Conservation (phyloP, 192 early-diverging fungal species). For the Coemansia aciculifera region DNA sequence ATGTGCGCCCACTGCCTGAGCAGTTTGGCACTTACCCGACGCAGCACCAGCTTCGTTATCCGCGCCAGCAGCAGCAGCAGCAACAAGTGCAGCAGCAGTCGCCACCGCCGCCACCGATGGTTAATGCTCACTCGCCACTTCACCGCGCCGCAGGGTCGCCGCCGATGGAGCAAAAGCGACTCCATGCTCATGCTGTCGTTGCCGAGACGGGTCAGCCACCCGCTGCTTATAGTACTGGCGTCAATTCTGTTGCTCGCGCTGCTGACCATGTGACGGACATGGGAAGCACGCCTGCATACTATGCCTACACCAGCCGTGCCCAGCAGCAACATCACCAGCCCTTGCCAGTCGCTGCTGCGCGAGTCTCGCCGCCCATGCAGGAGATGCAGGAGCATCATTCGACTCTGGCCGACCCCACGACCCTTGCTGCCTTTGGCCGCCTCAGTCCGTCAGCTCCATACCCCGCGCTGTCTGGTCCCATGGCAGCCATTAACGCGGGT, state of each 20-base stretch:
- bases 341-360: slow-evolving; percentile 1
- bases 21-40: slow-evolving; percentile 7
- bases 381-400: slow-evolving; percentile 49
- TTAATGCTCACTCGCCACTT: slow-evolving; percentile 21
- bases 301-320: slow-evolving; percentile 11
- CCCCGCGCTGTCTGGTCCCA: slow-evolving; percentile 10
- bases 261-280: slow-evolving; percentile 34
- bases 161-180: slow-evolving; percentile 30
- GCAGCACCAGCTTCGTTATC: neutral
- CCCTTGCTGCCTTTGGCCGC: neutral
- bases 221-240: neutral
- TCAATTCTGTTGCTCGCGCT: slow-evolving; percentile 11
- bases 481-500: neutral
- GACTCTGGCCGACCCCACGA: slow-evolving; percentile 6
- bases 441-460: neutral
- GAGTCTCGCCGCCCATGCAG: slow-evolving; percentile 18
- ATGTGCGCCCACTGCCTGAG: slow-evolving; percentile 11
- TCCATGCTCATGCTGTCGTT: neutral
- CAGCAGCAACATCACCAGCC: slow-evolving; percentile 8
- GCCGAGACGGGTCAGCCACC: slow-evolving; percentile 10
- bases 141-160: slow-evolving; percentile 21
- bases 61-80: slow-evolving; percentile 11
- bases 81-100: slow-evolving; percentile 23
- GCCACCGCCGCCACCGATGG: slow-evolving; percentile 17
- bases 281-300: slow-evolving; percentile 27